These are phyloP conservation scores for Gelatoporia subvermispora DNA, from an alignment of 768 basidiomycete genomes.

Conservation along the genomic window DNA sequence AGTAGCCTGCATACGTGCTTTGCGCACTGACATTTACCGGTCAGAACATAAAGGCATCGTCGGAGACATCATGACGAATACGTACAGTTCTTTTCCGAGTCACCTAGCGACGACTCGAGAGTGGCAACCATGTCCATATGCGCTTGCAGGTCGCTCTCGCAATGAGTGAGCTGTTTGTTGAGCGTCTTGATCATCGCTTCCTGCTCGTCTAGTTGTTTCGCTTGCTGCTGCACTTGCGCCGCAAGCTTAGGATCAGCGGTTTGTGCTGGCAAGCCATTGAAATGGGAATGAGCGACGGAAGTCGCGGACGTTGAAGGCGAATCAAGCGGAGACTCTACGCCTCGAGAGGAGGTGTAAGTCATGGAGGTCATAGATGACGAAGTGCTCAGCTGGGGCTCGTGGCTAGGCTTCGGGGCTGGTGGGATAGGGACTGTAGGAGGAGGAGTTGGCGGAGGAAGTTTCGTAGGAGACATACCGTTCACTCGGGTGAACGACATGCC, in stretches of 20 bases:
- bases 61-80: constrained; percentile 14
- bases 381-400: constrained; percentile 51
- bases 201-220: constrained; percentile 76
- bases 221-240: constrained; percentile 64
- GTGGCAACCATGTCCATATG: constrained; percentile 87
- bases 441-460: constrained; percentile 83
- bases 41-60: background rate
- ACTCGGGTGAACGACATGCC: constrained; percentile 41
- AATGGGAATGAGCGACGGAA: constrained; percentile 28
- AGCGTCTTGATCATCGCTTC: constrained; percentile 90
- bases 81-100: constrained; percentile 91
- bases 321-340: constrained; percentile 60
- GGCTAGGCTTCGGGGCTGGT: constrained; percentile 58
- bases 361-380: constrained; percentile 37
- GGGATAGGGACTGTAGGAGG: constrained; percentile 86
- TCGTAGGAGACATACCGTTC: constrained; percentile 59
- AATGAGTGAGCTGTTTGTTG: constrained; percentile 91
- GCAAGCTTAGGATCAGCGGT: constrained; percentile 51
- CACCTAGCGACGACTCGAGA: constrained; percentile 80
- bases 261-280: constrained; percentile 27
- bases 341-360: constrained; percentile 37
- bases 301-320: constrained; percentile 60
- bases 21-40: constrained; percentile 56
- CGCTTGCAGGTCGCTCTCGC: constrained; percentile 84
- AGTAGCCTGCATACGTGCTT: constrained; percentile 90